Conservation (phyloP, 495 filamentous ascomycete species). For the Aspergillus mulundensis region DNA sequence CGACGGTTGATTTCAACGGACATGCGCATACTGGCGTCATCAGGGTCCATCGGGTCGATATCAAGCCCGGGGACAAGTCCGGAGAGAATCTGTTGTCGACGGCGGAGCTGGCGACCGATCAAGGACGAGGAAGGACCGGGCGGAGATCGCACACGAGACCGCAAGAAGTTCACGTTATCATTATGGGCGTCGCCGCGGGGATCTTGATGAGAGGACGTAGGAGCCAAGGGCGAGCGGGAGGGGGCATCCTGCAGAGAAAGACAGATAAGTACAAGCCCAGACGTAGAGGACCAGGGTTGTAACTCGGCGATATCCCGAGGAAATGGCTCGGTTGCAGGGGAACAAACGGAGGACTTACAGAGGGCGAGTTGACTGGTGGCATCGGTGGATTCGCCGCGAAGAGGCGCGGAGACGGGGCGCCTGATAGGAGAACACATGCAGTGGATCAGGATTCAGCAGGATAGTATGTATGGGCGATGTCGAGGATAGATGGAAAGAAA, state of each 20-base stretch:
- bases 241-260: conserved; percentile 31
- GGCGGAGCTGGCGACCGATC: conserved; percentile 34
- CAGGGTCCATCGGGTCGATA: conserved; percentile 40
- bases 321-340: not conserved
- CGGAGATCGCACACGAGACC: conserved; percentile 38
- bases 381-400: conserved; percentile 8
- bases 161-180: conserved; percentile 57
- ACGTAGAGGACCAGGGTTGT: not conserved
- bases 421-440: conserved; percentile 11
- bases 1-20: conserved; percentile 41
- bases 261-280: not conserved
- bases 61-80: conserved; percentile 32
- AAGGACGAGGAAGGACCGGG: conserved; percentile 30
- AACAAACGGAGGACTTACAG: conserved; percentile 11
- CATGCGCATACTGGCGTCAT: conserved; percentile 33
- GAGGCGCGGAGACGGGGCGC: conserved; percentile 12
- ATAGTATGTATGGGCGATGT: not conserved
- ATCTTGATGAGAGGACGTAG: conserved; percentile 25
- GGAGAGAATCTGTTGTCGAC: conserved; percentile 27
- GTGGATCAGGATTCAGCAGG: not conserved
- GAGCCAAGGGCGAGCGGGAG: conserved; percentile 22
- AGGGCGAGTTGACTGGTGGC: conserved; percentile 30
- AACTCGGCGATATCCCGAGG: not conserved
- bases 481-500: not conserved
- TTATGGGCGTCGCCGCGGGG: conserved; percentile 50